Evolutionary conservation across 2,329 filamentous ascomycete species (phyloP), one percentile per base, ranked within the genome.

Genomic region (Rhynchosporium agropyri): DNA sequence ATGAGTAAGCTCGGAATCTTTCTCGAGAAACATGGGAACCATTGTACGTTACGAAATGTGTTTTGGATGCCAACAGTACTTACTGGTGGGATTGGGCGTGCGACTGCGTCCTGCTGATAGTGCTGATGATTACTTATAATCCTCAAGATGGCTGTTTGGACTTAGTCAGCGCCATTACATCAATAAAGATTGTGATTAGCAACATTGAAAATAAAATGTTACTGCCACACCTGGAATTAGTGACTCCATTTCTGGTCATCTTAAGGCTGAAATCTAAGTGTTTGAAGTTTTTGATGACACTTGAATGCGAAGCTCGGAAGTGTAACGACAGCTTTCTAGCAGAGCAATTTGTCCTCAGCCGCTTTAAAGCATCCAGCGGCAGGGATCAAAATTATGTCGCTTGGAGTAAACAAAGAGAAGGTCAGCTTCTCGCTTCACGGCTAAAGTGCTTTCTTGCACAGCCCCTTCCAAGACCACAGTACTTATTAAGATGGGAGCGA

Each of bases 401-500:
- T 36, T 36, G 33, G 9, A 10, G 33, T 36, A 46, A 46, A 46
- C n/a, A 46, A 28, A 46, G 20, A 9, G 20, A 26, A n/a, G 20
- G 20, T 20, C 20, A 20, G 3, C n/a, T 4, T 20, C n/a, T 20
- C 5, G 43, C 43, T 46, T 7, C n/a, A 46, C 20, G 13, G 26
- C 38, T 28, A 40, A 28, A 53, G 28, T 42, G 51, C 20, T 42
- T 36, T 12, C 38, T 42, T 54, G 51, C 51, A 54, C 51, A 54
- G 51, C 51, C 51, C 33, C 43, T 8, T 54, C 50, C 38, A n/a
- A 13, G 10, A 36, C 33, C 28, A 20, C 20, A 40, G 51, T 28
- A 40, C 36, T 40, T 10, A 54, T 20, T 20, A 20, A 20, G 20
- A 20, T 20, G 20, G 20, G 20, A 53, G 49, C 49, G 49, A 38